Conservation (phyloP, 306 rosid species). For the Glycine latifolia region DNA sequence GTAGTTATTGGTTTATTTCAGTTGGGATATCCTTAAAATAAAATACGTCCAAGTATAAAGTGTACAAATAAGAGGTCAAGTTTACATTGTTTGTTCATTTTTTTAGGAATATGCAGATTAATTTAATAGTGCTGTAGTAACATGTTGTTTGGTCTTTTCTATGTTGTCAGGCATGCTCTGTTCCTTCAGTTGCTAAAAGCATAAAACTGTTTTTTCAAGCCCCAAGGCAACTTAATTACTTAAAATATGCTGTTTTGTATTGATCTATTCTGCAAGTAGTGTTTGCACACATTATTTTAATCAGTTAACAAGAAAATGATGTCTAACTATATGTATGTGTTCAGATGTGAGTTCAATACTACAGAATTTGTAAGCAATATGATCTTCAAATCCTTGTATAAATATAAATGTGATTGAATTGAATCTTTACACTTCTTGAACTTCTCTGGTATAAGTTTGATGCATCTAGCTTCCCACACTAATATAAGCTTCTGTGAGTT, state of each 20-base stretch:
- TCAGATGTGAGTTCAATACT: slow-evolving; percentile 3
- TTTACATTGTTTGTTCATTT: not conserved
- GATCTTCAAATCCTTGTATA: too few species aligned
- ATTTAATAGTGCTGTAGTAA: not conserved
- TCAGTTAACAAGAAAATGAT: slow-evolving; percentile 5
- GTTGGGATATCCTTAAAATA: slow-evolving; percentile 23
- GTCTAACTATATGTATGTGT: not conserved
- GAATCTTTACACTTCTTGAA: too few species aligned
- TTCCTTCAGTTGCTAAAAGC: slow-evolving; percentile 31
- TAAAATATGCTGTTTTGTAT: slow-evolving; percentile 13
- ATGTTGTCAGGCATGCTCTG: slow-evolving; percentile 11
- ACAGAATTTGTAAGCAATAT: not conserved
- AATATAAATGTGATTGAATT: too few species aligned
- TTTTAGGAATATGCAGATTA: not conserved
- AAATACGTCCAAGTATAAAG: not conserved
- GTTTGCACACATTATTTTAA: slow-evolving; percentile 4
- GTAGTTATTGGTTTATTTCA: slow-evolving; percentile 6
- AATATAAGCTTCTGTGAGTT: slow-evolving; percentile 38
- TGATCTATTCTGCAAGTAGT: not conserved
- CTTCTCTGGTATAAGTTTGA: not conserved
- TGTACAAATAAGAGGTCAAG: not conserved
- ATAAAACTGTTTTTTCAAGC: not conserved
- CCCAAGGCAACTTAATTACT: slow-evolving; percentile 6
- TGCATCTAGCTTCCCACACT: slow-evolving; percentile 24
- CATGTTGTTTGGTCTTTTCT: slow-evolving; percentile 33